Conservation (phyloP, 192 early-diverging fungal species). For the Backusella tuberculispora region DNA sequence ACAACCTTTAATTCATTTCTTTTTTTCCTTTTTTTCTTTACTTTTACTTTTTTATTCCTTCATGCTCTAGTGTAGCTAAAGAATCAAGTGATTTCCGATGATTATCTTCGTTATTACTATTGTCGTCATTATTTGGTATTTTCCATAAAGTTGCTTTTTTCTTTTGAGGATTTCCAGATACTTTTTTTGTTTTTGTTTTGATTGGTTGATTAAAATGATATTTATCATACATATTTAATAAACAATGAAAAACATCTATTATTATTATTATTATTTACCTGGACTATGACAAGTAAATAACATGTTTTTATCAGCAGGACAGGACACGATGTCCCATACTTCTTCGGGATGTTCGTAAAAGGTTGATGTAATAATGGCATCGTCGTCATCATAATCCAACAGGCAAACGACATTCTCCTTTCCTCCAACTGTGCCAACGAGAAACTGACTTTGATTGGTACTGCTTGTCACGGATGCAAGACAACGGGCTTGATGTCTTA, state of each 20-base stretch:
- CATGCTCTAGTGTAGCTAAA: conserved; percentile 7
- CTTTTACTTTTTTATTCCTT: conserved; percentile 24
- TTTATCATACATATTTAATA: too few species aligned
- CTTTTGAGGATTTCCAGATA: conserved; percentile 3
- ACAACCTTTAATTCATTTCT: neutral
- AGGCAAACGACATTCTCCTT: conserved; percentile 69
- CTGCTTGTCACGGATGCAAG: conserved; percentile 63
- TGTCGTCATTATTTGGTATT: neutral
- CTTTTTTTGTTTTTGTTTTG: neutral
- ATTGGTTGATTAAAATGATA: neutral
- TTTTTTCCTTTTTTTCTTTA: neutral
- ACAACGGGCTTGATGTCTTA: conserved; percentile 68
- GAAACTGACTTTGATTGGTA: conserved; percentile 68
- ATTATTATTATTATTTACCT: conserved; percentile 32
- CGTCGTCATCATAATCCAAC: conserved; percentile 78
- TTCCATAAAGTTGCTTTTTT: conserved; percentile 35
- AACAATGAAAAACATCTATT: neutral
- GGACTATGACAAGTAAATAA: conserved; percentile 63
- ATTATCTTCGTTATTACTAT: neutral
- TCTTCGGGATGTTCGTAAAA: conserved; percentile 68
- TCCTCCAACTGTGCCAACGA: conserved; percentile 69
- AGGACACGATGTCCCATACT: conserved; percentile 67
- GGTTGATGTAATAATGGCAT: conserved; percentile 56
- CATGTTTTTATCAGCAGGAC: conserved; percentile 57
- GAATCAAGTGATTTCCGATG: neutral